Evolutionary conservation across 2,329 filamentous ascomycete genomes (phyloP), one percentile per base, ranked within the genome.

Genomic region (Harringtonia aguacate): DNA sequence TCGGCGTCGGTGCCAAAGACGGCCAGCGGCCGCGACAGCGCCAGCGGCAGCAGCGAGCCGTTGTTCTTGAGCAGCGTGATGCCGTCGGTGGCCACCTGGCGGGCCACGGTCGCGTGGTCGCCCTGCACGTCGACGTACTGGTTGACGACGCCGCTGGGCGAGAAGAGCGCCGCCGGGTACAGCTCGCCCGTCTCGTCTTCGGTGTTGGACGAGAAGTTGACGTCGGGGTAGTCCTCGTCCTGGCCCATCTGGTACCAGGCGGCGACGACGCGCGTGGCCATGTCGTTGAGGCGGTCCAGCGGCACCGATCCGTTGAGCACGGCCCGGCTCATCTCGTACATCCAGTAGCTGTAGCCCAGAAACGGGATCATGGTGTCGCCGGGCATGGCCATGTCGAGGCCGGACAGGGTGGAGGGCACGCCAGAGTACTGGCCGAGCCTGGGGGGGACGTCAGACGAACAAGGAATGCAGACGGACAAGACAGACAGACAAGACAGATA

Each of bases 391-490:
- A 73, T 70, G 48, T 90, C 86, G 9, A 90, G 69, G 3, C 86
- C 85, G 34, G 83, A 79, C 12, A 90, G 65, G 4, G 84, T 81
- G 51, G 79, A 79, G 17, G 75, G 77, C 14, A 90, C 83, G 7
- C 86, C 86, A 9, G 78, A 81, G 49, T 83, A 71, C 58, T 89
- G 84, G 3, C 84, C 84, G 17, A 86, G 65, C 84, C 44, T 44
- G 18, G 20, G 22, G 20, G 27, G 28, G 17, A 4, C 8, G 17
- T 24, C 3, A 31, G 34, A 4, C n/a, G 14, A 39, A 28, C 8
- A 28, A 28, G 12, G 24, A 35, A n/a, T 18, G 33, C 29, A 18
- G 15, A 28, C 10, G 13, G 28, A n/a, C n/a, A 9, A 7, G 27
- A 10, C 5, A 36, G 35, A 18, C 15, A 9, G 28, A 28, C 13